phyloP scores from a whole-genome alignment of 768 basidiomycete species.

The Cubamyces sp. region DNA sequence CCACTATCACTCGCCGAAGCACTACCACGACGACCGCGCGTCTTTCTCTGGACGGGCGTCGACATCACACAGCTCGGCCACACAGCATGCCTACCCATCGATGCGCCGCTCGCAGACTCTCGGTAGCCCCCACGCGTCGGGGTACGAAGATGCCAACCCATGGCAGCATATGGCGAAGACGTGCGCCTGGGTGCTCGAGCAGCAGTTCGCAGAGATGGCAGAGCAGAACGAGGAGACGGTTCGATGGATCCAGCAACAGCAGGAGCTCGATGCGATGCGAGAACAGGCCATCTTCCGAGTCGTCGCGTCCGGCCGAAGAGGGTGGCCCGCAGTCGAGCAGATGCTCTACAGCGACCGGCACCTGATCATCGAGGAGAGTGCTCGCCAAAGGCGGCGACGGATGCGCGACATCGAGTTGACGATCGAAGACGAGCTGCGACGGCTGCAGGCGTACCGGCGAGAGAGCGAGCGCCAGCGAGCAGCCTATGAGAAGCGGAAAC shows the following conservation, averaged over 20 bases:
- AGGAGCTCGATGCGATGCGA: slow-evolving; percentile 38
- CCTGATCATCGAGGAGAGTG: slow-evolving; percentile 45
- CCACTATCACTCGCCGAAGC: slow-evolving; percentile 13
- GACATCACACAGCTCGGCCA: slow-evolving; percentile 9
- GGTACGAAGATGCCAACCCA: slow-evolving; percentile 12
- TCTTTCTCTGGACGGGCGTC: slow-evolving; percentile 17
- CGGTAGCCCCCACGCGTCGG: slow-evolving; percentile 7
- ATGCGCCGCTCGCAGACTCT: slow-evolving; percentile 21
- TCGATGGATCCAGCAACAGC: slow-evolving; percentile 68
- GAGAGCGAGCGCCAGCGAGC: slow-evolving; percentile 30
- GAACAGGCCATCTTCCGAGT: slow-evolving; percentile 29
- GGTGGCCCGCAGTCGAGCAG: slow-evolving; percentile 41
- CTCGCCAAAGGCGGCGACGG: slow-evolving; percentile 12
- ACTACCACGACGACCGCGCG: slow-evolving; percentile 18
- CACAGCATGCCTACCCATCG: not conserved
- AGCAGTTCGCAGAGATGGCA: slow-evolving; percentile 49
- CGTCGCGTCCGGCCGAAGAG: slow-evolving; percentile 24
- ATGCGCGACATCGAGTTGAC: slow-evolving; percentile 26
- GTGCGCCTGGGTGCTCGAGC: slow-evolving; percentile 52
- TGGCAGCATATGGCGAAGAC: slow-evolving; percentile 35
- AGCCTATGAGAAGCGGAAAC: slow-evolving; percentile 45
- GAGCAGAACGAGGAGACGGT: slow-evolving; percentile 56
- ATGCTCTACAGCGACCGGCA: slow-evolving; percentile 43
- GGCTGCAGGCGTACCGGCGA: slow-evolving; percentile 27
- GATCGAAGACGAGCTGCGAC: slow-evolving; percentile 31